Conservation (phyloP, 2,329 filamentous ascomycete species). For the Talaromyces piceae region DNA sequence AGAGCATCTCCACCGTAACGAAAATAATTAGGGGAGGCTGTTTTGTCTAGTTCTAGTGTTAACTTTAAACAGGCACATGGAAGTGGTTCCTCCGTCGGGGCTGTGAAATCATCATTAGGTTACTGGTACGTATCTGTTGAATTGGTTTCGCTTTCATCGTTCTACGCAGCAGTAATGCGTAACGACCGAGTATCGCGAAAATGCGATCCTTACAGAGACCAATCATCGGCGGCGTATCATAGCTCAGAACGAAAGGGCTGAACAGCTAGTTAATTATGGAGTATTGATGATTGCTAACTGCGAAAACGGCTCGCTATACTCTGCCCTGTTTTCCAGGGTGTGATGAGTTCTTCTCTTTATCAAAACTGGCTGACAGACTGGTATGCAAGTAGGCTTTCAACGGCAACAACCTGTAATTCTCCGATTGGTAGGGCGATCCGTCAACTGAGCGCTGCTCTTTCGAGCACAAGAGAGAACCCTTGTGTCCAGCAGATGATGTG, state of each 20-base stretch:
- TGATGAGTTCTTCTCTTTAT: too few species aligned
- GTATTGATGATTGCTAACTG: too few species aligned
- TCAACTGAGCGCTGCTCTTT: background rate
- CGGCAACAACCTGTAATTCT: background rate
- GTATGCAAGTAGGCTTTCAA: background rate
- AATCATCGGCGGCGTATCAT: too few species aligned
- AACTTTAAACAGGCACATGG: conserved; percentile 1
- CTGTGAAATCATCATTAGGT: background rate
- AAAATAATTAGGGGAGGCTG: background rate
- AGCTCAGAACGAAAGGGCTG: too few species aligned
- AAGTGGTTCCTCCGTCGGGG: background rate
- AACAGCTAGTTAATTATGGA: too few species aligned
- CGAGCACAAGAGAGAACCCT: background rate
- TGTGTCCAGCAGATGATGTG: background rate
- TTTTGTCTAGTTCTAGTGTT: background rate
- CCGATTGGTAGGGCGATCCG: background rate
- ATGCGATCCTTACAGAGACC: too few species aligned
- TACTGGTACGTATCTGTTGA: background rate
- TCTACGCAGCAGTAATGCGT: background rate
- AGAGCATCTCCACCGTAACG: background rate
- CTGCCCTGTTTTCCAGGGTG: too few species aligned
- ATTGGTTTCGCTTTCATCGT: background rate
- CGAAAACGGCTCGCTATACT: too few species aligned
- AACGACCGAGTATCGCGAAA: background rate
- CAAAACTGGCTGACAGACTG: background rate